Evolutionary conservation across 1,284 basidiomycete genomes (phyloP).

Genomic region (Ceratobasidium sp.): DNA sequence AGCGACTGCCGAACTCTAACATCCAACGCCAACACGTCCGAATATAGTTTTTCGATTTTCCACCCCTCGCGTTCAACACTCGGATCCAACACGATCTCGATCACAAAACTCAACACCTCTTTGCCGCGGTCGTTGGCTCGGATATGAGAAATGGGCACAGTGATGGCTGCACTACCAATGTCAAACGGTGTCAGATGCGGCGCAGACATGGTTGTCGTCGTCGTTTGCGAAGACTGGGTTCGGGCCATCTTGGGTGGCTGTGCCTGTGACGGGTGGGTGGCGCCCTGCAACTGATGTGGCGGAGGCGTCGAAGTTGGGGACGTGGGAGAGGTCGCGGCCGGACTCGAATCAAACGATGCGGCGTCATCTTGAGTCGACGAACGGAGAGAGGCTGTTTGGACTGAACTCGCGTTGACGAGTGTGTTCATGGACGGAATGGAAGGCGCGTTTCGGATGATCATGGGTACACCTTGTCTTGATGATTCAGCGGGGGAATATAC

Average conservation of each 20-base stretch:
- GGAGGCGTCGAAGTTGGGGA: slow-evolving; percentile 13
- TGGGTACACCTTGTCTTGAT: slow-evolving; percentile 24
- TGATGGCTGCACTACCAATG: neutral
- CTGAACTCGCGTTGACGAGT: slow-evolving; percentile 1
- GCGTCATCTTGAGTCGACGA: slow-evolving; percentile 23
- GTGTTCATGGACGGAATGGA: slow-evolving; percentile 30
- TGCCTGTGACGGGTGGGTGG: neutral
- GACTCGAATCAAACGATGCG: slow-evolving; percentile 24
- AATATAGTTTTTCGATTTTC: slow-evolving; percentile 94
- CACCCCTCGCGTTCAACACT: slow-evolving; percentile 72
- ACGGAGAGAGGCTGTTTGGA: slow-evolving; percentile 16
- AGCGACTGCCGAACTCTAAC: slow-evolving; percentile 60
- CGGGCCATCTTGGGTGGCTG: slow-evolving; percentile 35
- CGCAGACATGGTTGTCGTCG: slow-evolving; percentile 64
- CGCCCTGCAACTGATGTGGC: slow-evolving; percentile 1
- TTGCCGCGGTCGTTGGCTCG: slow-evolving; percentile 85
- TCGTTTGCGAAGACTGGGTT: slow-evolving; percentile 35
- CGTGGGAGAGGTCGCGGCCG: slow-evolving; percentile 29
- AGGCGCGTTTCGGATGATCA: slow-evolving; percentile 37
- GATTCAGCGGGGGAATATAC: slow-evolving; percentile 36
- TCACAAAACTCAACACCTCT: slow-evolving; percentile 84
- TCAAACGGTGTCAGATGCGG: slow-evolving; percentile 59
- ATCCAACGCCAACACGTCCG: slow-evolving; percentile 88
- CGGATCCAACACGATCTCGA: slow-evolving; percentile 54
- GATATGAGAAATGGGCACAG: slow-evolving; percentile 76